Evolutionary conservation across 495 filamentous ascomycete species (phyloP), one percentile per base, ranked within the genome.

Genomic region (Viridothelium virens): DNA sequence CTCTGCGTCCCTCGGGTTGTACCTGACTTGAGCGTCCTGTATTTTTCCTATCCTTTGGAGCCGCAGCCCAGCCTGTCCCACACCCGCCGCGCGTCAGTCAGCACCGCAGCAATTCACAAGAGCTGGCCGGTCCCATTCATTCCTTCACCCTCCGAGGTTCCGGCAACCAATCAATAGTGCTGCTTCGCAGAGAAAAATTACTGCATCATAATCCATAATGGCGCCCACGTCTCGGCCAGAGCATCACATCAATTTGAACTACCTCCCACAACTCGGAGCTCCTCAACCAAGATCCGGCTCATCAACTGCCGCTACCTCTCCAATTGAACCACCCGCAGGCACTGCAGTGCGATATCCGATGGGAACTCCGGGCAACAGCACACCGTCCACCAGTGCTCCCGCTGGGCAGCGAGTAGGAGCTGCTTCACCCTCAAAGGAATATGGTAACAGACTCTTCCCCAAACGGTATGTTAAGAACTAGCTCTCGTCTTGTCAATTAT

Each of bases 391-490:
- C 71, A 88, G 90, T 75, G 84, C 90, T 66, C 87, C 87, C 70
- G 86, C 79, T 74, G 81, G 87, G 11, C 53, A 59, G 72, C 87
- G 95, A 77, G 85, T 92, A 69, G 92, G 92, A 81, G 87, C 91
- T 83, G 94, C 92, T 77, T 98, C 94, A 83, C 94, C 94, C 71
- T 96, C 93, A 76, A 92, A 96, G 79, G 95, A 97, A 67, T 82
- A 86, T 73, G 86, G 88, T 76, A 76, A 85, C 78, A 76, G 89
- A 71, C 78, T 97, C 59, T 98, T 89, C 77, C 90, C 92, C 63
- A 97, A 97, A 81, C 86, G 94, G 94, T 97, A 84, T 74, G 87
- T 78, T 63, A 63, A 67, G 66, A 69, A 66, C 65, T 48, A 74
- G 66, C 68, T 71, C 71, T 70, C 70, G 65, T 64, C 66, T 56